These are phyloP conservation scores for Sphaerulina vaccinii DNA, from an alignment of 2,329 filamentous ascomycete species.

Conservation along the genomic window DNA sequence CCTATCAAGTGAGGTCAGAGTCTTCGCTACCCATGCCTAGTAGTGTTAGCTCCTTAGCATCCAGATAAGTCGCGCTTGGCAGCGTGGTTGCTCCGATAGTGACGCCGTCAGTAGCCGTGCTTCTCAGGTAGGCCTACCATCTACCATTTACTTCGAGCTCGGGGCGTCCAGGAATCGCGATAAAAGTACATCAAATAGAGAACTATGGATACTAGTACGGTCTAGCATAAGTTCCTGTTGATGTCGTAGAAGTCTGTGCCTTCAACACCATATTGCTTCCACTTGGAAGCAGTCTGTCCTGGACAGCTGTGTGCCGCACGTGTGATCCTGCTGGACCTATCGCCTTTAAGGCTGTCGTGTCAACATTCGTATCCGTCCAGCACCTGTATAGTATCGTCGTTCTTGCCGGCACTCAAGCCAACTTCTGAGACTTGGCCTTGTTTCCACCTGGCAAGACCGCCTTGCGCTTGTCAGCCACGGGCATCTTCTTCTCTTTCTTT, in stretches of 20 bases:
- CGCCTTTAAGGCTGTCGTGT: too few species aligned
- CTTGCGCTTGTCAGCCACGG: conserved; percentile 4
- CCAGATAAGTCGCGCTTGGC: background rate
- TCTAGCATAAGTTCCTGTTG: too few species aligned
- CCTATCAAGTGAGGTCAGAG: conserved; percentile 12
- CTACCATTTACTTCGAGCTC: background rate
- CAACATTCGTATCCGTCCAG: too few species aligned
- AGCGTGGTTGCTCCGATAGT: background rate
- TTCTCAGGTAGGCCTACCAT: background rate
- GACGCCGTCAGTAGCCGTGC: background rate
- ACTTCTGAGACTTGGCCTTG: conserved; percentile 7
- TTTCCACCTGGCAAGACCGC: background rate
- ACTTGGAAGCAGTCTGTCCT: too few species aligned
- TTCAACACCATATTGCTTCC: too few species aligned
- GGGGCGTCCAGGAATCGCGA: too few species aligned
- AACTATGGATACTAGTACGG: too few species aligned
- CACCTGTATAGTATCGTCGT: too few species aligned
- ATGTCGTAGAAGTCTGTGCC: too few species aligned
- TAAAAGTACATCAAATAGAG: too few species aligned
- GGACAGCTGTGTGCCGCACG: too few species aligned
- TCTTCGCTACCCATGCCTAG: conserved; percentile 4
- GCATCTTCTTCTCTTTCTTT: conserved; percentile 5
- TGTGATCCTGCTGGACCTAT: too few species aligned
- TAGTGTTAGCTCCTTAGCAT: conserved; percentile 6
- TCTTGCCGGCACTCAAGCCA: background rate